Conservation (phyloP, 495 filamentous ascomycete genomes). For the Aspergillus sclerotioniger region DNA sequence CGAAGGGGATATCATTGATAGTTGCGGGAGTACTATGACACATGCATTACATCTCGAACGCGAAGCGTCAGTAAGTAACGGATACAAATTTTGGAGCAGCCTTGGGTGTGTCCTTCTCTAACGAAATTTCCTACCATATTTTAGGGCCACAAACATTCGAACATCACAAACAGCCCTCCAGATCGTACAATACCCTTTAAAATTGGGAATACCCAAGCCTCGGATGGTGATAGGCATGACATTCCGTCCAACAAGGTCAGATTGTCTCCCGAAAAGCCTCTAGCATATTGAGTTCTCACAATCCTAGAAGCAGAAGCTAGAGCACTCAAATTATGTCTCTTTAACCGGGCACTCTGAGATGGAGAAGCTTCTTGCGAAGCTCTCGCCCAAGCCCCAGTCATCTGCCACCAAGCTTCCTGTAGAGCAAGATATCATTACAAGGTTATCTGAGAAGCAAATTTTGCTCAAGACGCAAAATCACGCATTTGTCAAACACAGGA, state of each 20-base stretch:
- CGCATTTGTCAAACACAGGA: slow-evolving; percentile 37
- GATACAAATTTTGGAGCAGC: background rate
- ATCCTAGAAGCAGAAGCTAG: slow-evolving; percentile 53
- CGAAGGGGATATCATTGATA: slow-evolving; percentile 17
- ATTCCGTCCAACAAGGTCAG: slow-evolving; percentile 38
- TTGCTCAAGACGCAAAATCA: slow-evolving; percentile 55
- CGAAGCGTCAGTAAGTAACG: slow-evolving; percentile 30
- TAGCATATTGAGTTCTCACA: slow-evolving; percentile 32
- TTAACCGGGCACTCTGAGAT: slow-evolving; percentile 31
- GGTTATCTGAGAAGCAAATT: slow-evolving; percentile 65
- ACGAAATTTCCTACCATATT: background rate
- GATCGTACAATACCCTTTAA: slow-evolving; percentile 39
- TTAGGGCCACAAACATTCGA: slow-evolving; percentile 30
- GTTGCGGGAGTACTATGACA: slow-evolving; percentile 17
- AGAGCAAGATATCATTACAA: slow-evolving; percentile 45
- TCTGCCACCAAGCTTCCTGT: slow-evolving; percentile 21
- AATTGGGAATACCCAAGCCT: slow-evolving; percentile 35
- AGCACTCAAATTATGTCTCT: slow-evolving; percentile 32
- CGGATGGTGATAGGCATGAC: slow-evolving; percentile 20
- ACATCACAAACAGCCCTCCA: slow-evolving; percentile 28
- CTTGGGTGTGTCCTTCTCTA: background rate
- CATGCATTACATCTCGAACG: slow-evolving; percentile 22
- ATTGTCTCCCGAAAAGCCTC: background rate
- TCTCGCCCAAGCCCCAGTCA: slow-evolving; percentile 29
- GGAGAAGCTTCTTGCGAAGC: slow-evolving; percentile 38